Evolutionary conservation across 257 asterid genomes (phyloP).

Genomic region (Parsonsia alboflavescens): DNA sequence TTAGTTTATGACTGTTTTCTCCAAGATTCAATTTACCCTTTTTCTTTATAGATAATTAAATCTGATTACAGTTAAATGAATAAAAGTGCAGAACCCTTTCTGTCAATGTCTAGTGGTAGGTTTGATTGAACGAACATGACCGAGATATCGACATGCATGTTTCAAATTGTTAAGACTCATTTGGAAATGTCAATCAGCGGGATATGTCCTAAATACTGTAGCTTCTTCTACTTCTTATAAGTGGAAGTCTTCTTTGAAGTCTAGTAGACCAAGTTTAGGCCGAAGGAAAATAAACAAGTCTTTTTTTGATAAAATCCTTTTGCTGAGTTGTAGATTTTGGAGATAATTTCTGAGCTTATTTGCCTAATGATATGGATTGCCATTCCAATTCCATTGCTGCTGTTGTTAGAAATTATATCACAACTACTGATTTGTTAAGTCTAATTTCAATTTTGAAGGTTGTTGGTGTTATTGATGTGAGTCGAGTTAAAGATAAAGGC

Average conservation of each 20-base stretch:
- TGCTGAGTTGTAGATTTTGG: background rate
- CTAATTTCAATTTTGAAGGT: constrained; percentile 47
- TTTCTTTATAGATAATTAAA: background rate
- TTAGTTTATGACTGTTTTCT: background rate
- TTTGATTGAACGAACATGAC: background rate
- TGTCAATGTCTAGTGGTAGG: background rate
- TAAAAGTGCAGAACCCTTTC: background rate
- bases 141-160: background rate
- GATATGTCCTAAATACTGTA: background rate
- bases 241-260: constrained; percentile 2
- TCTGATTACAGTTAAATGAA: background rate
- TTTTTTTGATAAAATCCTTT: background rate
- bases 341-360: background rate
- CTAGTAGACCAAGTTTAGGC: background rate
- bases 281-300: background rate
- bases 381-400: background rate
- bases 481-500: constrained; percentile 82
- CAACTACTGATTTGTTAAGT: constrained; percentile 4
- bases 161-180: background rate
- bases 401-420: background rate
- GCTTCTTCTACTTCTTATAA: background rate
- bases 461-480: constrained; percentile 78
- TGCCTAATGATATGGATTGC: background rate
- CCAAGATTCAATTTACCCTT: background rate
- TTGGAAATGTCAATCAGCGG: constrained; percentile 1